A percentile compares a stretch with the other conserved stretches of the same genome.
Evolutionary conservation across 768 basidiomycete species (phyloP).

Genomic region (Mycena vitilis): DNA sequence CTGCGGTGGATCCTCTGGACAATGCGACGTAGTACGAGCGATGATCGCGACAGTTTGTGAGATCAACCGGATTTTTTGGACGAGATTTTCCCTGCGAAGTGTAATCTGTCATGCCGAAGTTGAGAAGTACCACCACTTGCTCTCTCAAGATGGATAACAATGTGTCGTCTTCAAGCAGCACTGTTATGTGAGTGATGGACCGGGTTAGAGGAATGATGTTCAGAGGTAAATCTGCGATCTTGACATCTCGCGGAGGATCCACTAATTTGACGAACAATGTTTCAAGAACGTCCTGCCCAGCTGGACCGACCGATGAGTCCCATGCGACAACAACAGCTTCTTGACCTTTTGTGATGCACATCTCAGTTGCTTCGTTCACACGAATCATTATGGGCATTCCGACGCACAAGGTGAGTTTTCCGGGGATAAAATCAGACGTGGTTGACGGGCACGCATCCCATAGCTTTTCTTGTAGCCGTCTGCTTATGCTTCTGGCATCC

Average conservation of each 20-base stretch:
- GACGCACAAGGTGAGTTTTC: not conserved
- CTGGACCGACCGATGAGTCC: not conserved
- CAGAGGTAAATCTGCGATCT: not conserved
- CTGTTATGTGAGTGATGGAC: not conserved
- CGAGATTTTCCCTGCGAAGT: constrained; percentile 14
- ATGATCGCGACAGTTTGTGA: not conserved
- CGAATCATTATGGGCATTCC: constrained; percentile 4
- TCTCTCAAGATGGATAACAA: not conserved
- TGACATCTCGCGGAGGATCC: not conserved
- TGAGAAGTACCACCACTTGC: not conserved
- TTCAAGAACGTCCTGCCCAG: not conserved
- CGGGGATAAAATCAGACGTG: not conserved
- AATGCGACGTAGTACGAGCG: constrained; percentile 3
- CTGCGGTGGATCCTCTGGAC: not conserved
- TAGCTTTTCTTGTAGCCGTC: not conserved
- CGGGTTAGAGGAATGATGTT: not conserved
- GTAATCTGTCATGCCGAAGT: constrained; percentile 12
- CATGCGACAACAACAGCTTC: not conserved
- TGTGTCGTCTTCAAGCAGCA: constrained; percentile 1
- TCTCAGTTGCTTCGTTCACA: constrained; percentile 1
- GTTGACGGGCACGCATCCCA: not conserved
- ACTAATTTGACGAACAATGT: not conserved
- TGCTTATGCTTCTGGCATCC: too few relatives aligned
- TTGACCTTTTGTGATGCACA: constrained; percentile 10
- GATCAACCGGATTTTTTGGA: not conserved